Percentiles rank a stretch among this genome's conserved stretches.
These are phyloP conservation scores for Megacollybia marginata DNA, from an alignment of 768 basidiomycete genomes.

Conservation along the genomic window DNA sequence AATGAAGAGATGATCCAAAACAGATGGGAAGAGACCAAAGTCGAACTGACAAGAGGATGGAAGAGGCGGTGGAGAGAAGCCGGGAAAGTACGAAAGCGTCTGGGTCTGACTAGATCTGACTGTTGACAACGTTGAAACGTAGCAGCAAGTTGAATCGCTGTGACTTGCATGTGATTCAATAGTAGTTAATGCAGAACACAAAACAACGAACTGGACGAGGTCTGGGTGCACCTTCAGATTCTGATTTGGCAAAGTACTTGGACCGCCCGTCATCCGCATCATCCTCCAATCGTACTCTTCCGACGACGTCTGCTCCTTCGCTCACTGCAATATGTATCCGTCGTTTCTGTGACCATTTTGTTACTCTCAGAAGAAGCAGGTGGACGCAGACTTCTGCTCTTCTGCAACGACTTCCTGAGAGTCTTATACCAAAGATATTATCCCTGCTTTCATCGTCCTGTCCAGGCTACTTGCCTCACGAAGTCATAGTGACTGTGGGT, in stretches of 20 bases:
- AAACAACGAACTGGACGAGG: background rate
- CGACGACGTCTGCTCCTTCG: conserved; percentile 28
- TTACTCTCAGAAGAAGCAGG: conserved; percentile 24
- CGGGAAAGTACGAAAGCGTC: conserved; percentile 49
- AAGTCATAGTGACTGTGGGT: conserved; percentile 49
- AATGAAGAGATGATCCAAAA: conserved; percentile 55
- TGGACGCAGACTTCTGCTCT: conserved; percentile 33
- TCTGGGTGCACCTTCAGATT: conserved; percentile 34
- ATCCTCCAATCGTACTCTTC: conserved; percentile 37
- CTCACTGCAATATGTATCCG: conserved; percentile 45
- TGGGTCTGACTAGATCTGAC: too few species aligned
- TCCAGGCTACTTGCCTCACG: conserved; percentile 45
- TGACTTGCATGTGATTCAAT: too few species aligned
- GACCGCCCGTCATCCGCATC: conserved; percentile 36
- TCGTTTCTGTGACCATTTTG: conserved; percentile 40
- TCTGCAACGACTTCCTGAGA: conserved; percentile 47
- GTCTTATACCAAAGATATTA: conserved; percentile 40
- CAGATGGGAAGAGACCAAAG: conserved; percentile 65
- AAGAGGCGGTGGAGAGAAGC: conserved; percentile 73
- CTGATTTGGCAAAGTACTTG: conserved; percentile 25
- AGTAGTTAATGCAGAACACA: background rate
- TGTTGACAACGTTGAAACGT: too few species aligned
- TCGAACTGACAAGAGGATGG: conserved; percentile 67
- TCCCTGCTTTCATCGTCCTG: conserved; percentile 39
- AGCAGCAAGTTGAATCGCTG: too few species aligned